Base-by-base conservation (phyloP, 345 rosid species). In the Isatis tinctoria region DNA sequence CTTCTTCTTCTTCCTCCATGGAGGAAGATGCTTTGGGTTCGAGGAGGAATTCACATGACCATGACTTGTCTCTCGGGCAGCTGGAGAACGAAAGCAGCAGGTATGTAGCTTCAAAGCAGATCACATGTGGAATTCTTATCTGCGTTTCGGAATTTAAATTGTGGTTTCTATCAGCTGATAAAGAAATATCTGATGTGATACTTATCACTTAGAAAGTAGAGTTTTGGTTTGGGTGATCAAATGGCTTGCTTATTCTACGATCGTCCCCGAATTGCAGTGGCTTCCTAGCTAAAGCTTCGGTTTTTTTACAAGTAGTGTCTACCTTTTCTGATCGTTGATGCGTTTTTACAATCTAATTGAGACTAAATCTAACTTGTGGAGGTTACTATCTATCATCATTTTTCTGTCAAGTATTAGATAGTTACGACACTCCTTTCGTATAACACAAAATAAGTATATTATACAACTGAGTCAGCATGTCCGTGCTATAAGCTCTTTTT, bases 61-160 rank as follows among this genome's bases (percentile, higher is more conserved):
- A 84, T 75, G 93, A 88, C 67, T 88, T 90, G 65, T 66, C 93
- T 0, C 69, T 94, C 41, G 88, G 89, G 2, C 87, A 87, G 63
- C 60, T 89, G 18, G 88, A 88, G 24, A 90, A 82, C 56, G 93
- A 86, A 43, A 82, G 79, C 69, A 82, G 78, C 44, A 90, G 95
- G 98, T 94, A 80, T 44, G 27, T 49, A 8, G 37, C 54, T 66
- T 3, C 10, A 14, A 37, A 35, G n/a, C 49, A 24, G 9, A 40
- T 43, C 5, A 37, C 45, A 67, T 59, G 41, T 18, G 3, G 62
- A 26, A 18, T 2, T 30, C 17, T 52, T 14, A 54, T 73, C 13
- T 74, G 12, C 16, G n/a, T 64, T 64, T 66, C 24, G 24, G 24
- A 26, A 35, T 22, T 26, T 36, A 28, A 13, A 12, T 57, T 56